Percentiles rank a stretch among this genome's conserved stretches.
phyloP scores from a whole-genome alignment of 164 flowering plant genomes.

The Berberis vulgaris region DNA sequence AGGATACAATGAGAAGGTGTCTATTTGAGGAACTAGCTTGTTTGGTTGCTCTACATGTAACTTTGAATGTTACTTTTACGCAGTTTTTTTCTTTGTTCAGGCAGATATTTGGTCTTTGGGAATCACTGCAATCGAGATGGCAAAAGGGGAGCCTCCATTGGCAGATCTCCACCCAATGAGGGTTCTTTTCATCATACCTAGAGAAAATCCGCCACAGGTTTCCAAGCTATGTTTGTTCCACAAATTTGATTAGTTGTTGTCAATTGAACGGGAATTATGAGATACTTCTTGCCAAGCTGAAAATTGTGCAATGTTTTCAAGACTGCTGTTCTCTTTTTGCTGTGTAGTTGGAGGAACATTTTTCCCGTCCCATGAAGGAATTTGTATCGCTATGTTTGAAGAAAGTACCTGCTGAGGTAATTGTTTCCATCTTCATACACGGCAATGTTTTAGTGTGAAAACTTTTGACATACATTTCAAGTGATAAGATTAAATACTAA shows the following conservation, averaged over 20 bases:
- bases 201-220: constrained; percentile 99
- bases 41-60: constrained; percentile 4
- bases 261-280: not conserved
- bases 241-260: not conserved
- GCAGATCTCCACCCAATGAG: constrained; percentile 99
- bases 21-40: not conserved
- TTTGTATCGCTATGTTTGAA: constrained; percentile 84
- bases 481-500: too few species aligned
- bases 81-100: constrained; percentile 33
- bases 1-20: constrained; percentile 96
- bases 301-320: not conserved
- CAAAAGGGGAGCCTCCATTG: constrained; percentile 98
- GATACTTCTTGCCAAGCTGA: not conserved
- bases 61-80: constrained; percentile 5
- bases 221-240: constrained; percentile 1
- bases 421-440: constrained; percentile 2
- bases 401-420: constrained; percentile 87
- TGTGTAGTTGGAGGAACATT: constrained; percentile 94
- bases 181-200: constrained; percentile 97
- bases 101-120: constrained; percentile 99
- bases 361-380: constrained; percentile 95
- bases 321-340: constrained; percentile 8
- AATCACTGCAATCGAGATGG: constrained; percentile 99
- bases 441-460: too few species aligned
- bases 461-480: too few species aligned